Evolutionary conservation across 306 rosid genomes (phyloP).

Genomic region (Elaeagnus macrophylla): DNA sequence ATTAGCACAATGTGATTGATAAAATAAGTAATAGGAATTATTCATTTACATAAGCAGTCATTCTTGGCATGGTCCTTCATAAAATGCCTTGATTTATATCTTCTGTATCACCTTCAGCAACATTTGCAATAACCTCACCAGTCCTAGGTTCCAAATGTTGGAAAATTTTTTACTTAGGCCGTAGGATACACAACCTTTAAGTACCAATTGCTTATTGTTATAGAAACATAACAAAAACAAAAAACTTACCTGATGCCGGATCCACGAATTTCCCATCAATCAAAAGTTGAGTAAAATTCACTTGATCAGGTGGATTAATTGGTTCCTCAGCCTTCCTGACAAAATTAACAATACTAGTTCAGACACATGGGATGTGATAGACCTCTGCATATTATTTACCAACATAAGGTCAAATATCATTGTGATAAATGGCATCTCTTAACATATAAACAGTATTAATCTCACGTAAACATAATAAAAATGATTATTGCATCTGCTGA

Average conservation of each 20-base stretch:
- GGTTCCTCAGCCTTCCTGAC: slow-evolving; percentile 52
- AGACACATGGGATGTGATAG: slow-evolving; percentile 24
- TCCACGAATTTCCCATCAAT: slow-evolving; percentile 73
- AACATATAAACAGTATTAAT: no score
- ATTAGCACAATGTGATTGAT: neutral
- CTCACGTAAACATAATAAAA: no score
- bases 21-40: slow-evolving; percentile 8
- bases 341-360: slow-evolving; percentile 44
- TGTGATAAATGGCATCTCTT: no score
- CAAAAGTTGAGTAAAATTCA: slow-evolving; percentile 54
- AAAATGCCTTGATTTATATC: slow-evolving; percentile 81
- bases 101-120: slow-evolving; percentile 75
- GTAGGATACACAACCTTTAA: neutral
- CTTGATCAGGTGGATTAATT: slow-evolving; percentile 42
- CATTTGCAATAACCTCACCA: slow-evolving; percentile 74
- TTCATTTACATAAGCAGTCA: slow-evolving; percentile 89
- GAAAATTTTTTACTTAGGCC: slow-evolving; percentile 62
- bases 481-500: no score
- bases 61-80: slow-evolving; percentile 84
- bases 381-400: no score
- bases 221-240: no score
- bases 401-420: no score
- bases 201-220: no score
- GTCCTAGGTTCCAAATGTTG: slow-evolving; percentile 78
- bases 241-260: slow-evolving; percentile 65